Base-by-base conservation (phyloP, 495 filamentous ascomycete species). In the Filosporella fistucella region DNA sequence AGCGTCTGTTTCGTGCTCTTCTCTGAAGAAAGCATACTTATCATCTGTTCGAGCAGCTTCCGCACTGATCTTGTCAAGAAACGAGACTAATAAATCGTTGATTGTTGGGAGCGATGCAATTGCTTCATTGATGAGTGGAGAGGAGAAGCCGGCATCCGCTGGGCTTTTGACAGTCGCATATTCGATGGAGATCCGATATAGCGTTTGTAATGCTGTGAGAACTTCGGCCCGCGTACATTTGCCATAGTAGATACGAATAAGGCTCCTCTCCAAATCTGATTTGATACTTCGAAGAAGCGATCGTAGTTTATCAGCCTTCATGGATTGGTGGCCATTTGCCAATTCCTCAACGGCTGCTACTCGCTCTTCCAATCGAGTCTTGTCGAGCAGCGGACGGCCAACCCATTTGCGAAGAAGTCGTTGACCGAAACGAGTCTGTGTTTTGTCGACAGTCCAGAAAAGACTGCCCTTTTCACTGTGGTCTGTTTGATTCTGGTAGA, bases 201-300 rank as follows among this genome's bases (percentile, higher is more conserved):
- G 66, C 0, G 86, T 86, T 64, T 96, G 91, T 1, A 99, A 70
- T 6, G 91, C 81, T 4, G 76, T 77, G 3, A 99, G 74, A 16
- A 99, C 79, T 63, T 97, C 94, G 4, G 91, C 88, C 0, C 94
- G 84, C 2, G 88, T 86, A 62, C 91, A 96, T 70, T 90, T 93
- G 13, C 88, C 86, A 62, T 99, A 99, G 68, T 96, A 99, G 32
- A 99, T 96, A 16, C 93, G 77, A 58, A 97, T 93, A 32, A 99
- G 67, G 38, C 85, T 89, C 54, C 89, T 87, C 62, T 99, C 93
- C 9, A 99, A 75, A 58, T 99, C 93, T 42, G 75, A 82, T 56
- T 76, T 87, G 53, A 85, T 84, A 43, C 77, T 87, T 26, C 64
- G 63, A 6, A 99, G 72, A 28, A 96, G 61, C 33, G 69, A 66